phyloP scores from a whole-genome alignment of 2,329 filamentous ascomycete species.

The Capronia epimyces region DNA sequence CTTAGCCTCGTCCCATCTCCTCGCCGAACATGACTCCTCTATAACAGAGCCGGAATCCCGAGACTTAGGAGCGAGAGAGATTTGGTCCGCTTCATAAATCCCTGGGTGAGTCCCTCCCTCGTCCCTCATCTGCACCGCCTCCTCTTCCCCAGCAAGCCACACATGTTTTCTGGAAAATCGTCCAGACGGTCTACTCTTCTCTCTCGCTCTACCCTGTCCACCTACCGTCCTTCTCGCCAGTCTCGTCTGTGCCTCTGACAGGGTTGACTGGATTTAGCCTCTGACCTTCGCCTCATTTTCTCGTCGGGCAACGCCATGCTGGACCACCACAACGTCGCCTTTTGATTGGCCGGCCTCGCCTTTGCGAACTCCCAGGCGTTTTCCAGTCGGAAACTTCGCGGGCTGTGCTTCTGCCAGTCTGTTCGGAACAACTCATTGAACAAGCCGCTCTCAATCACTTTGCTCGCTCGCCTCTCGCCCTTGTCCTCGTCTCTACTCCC shows the following conservation, averaged over 20 bases:
- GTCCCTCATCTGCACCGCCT: not conserved
- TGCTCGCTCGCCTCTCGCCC: not conserved
- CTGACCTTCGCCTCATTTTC: not conserved
- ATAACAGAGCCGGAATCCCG: not conserved
- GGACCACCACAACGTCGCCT: not conserved
- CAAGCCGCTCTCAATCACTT: not conserved
- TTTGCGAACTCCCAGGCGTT: not conserved
- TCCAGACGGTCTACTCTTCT: no score
- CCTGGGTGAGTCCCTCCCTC: not conserved
- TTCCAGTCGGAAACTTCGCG: not conserved
- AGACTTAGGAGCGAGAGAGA: not conserved
- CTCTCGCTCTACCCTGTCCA: not conserved
- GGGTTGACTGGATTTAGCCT: not conserved
- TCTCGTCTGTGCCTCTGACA: not conserved
- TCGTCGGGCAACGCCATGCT: conserved; percentile 1
- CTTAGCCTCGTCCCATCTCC: not conserved
- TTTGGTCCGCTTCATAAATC: not conserved
- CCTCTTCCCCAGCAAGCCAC: no score
- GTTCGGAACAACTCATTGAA: not conserved
- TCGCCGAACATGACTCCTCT: not conserved
- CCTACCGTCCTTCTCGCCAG: not conserved
- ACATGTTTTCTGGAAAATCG: no score
- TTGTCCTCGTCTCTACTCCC: not conserved
- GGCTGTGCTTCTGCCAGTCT: not conserved
- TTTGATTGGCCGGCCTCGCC: not conserved